Evolutionary conservation across 2,329 filamentous ascomycete genomes (phyloP), one percentile per base, ranked within the genome.

Genomic region (Curvularia spicifera): DNA sequence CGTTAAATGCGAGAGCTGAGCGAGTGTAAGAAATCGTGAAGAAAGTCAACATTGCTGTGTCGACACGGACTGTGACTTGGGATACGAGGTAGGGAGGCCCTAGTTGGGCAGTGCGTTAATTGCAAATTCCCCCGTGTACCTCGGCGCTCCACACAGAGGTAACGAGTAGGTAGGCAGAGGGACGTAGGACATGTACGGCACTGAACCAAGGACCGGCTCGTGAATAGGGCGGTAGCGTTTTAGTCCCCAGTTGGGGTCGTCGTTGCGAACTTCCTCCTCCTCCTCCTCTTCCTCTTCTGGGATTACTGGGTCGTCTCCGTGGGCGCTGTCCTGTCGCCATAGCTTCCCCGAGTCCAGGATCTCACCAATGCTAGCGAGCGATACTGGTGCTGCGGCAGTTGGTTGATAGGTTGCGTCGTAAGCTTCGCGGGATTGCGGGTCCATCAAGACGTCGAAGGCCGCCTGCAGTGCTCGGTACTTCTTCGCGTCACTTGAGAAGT

Each of bases 381-480:
- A 53, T 31, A 55, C 29, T 8, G 51, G 45, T 20, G 51, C 46
- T 15, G 51, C 28, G 10, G 54, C 28, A 44, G 35, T 42, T 3
- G 62, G 44, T 13, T 64, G 53, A 50, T 71, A 74, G 10, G 57
- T 57, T 12, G 44, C 54, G 35, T 76, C 73, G 58, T 76, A 76
- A 26, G 56, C 63, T 29, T 64, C 57, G 35, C 71, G 60, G 7
- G 70, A 61, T 18, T 75, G 67, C 1, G 55, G 56, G 45, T 76
- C 68, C 40, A 67, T 68, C 4, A 76, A 64, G 8, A 69, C 55
- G n/a, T 70, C 67, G 46, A 72, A 75, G 9, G 73, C 74, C 0
- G 63, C 60, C 40, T 73, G 70, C 51, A 74, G 56, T 18, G 67
- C 66, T 12, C 68, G 65, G 50, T 76, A 76, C 56, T 73, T 74